Conservation (phyloP, 768 basidiomycete genomes). For the Suillus placidus region DNA sequence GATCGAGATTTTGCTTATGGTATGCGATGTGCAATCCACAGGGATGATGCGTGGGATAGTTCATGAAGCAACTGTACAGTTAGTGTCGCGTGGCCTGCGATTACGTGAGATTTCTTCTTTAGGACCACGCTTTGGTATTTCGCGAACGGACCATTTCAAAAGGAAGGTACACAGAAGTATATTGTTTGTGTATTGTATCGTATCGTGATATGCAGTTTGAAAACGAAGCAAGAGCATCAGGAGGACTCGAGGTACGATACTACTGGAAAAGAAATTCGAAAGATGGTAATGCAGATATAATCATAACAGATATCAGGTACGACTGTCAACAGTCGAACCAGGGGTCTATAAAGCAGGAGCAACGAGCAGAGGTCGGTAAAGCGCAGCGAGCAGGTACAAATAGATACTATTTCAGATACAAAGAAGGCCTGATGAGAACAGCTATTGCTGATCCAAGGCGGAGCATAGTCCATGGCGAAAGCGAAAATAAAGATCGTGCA, state of each 20-base stretch:
- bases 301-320: conserved; percentile 18
- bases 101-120: background rate
- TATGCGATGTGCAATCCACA: background rate
- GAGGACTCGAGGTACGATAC: background rate
- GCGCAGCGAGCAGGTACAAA: conserved; percentile 16
- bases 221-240: conserved; percentile 3
- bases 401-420: conserved; percentile 22
- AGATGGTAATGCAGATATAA: conserved; percentile 8
- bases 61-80: conserved; percentile 36
- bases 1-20: conserved; percentile 16
- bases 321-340: conserved; percentile 23
- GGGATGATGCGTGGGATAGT: conserved; percentile 30
- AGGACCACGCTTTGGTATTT: background rate
- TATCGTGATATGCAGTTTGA: background rate
- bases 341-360: conserved; percentile 16
- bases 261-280: conserved; percentile 7
- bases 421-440: conserved; percentile 10
- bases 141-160: background rate
- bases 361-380: conserved; percentile 16
- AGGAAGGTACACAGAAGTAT: background rate
- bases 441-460: conserved; percentile 31
- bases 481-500: conserved; percentile 23
- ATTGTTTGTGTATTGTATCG: background rate
- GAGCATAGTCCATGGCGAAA: conserved; percentile 33
- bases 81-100: conserved; percentile 4